These are phyloP conservation scores for Wickerhamomyces strasburgensis DNA, from an alignment of 805 yeast genomes.

Conservation along the genomic window DNA sequence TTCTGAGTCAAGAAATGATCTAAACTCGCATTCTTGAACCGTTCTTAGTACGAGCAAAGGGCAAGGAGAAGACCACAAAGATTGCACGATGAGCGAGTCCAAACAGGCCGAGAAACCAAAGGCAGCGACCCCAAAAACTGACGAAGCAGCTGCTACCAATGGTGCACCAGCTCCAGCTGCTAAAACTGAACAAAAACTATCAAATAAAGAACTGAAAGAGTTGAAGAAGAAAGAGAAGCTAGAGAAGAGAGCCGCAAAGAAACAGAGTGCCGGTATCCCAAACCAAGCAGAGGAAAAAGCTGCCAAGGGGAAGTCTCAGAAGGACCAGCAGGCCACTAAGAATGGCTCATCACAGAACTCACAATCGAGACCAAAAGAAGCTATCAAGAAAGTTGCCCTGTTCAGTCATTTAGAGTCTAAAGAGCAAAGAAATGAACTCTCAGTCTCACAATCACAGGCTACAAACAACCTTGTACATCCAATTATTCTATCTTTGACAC, in stretches of 20 bases:
- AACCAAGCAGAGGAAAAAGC: constrained; percentile 31
- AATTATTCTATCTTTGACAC: constrained; percentile 68
- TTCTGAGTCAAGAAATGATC: too few species aligned
- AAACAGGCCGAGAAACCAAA: neutral
- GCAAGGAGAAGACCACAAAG: too few species aligned
- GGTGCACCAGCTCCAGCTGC: constrained; percentile 2
- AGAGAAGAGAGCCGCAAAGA: constrained; percentile 86
- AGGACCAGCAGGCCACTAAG: constrained; percentile 35
- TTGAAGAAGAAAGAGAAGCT: constrained; percentile 86
- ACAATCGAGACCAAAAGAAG: constrained; percentile 33
- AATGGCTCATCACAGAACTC: constrained; percentile 1
- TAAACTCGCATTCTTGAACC: too few species aligned
- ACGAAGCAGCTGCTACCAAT: constrained; percentile 3
- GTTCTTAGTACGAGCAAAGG: too few species aligned
- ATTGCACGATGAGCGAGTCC: too few species aligned
- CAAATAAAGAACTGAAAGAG: constrained; percentile 83
- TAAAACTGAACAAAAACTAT: constrained; percentile 31
- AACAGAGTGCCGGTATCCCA: constrained; percentile 58
- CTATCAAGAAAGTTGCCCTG: constrained; percentile 48
- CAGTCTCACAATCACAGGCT: constrained; percentile 20
- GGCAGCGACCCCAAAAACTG: constrained; percentile 1
- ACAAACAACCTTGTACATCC: constrained; percentile 72
- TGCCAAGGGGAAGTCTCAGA: constrained; percentile 33
- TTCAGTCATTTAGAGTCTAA: constrained; percentile 78
- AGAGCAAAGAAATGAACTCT: constrained; percentile 55